Conservation (phyloP, 2,329 filamentous ascomycete species). For the Aureobasidium mangrovei region DNA sequence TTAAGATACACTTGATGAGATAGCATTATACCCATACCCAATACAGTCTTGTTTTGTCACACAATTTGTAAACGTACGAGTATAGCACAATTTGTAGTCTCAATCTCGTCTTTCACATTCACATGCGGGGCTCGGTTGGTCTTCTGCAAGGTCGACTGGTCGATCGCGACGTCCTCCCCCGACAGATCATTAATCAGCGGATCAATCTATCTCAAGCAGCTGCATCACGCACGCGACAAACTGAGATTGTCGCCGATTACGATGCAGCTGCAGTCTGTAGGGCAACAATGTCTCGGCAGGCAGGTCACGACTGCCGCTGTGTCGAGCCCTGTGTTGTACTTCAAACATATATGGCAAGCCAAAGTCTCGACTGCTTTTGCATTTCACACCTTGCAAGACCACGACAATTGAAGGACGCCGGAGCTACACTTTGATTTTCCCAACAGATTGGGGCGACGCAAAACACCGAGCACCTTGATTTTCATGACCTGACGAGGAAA, state of each 20-base stretch:
- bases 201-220: constrained; percentile 3
- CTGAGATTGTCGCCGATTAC: background rate
- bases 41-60: constrained; percentile 2
- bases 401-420: too few relatives aligned
- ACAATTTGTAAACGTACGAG: background rate
- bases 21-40: constrained; percentile 10
- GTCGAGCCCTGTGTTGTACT: too few relatives aligned
- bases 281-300: background rate
- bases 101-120: background rate
- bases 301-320: background rate
- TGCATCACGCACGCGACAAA: constrained; percentile 6
- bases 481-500: background rate
- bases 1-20: background rate
- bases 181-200: too few relatives aligned
- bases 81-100: background rate
- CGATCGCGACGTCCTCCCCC: background rate
- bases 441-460: background rate
- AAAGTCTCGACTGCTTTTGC: too few relatives aligned
- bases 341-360: too few relatives aligned
- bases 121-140: background rate
- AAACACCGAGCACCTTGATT: background rate
- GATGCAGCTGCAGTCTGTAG: background rate
- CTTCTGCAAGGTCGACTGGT: background rate
- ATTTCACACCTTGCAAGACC: too few relatives aligned
- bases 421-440: background rate